phyloP scores from a whole-genome alignment of 768 basidiomycete species.

The Russula compacta region DNA sequence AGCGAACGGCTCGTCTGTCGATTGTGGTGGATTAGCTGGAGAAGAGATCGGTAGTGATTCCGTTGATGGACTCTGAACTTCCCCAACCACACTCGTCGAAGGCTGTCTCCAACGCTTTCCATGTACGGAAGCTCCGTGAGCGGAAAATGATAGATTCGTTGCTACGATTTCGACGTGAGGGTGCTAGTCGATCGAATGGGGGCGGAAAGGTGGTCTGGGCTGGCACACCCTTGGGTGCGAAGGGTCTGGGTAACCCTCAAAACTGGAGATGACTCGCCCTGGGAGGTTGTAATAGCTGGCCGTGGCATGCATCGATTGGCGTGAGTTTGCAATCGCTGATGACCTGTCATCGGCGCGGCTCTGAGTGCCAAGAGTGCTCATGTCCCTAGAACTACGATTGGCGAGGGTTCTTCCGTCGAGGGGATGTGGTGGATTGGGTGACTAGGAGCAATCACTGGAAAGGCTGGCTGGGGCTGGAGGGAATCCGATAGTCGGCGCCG shows the following conservation, averaged over 20 bases:
- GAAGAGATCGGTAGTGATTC: background rate
- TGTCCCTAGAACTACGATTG: background rate
- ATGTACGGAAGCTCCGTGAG: background rate
- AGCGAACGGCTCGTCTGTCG: background rate
- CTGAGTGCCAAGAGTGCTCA: background rate
- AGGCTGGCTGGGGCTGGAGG: background rate
- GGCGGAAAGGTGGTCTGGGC: background rate
- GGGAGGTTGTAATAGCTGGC: background rate
- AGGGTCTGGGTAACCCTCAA: background rate
- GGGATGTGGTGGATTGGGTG: background rate
- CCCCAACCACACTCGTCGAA: background rate
- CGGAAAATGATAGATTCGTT: background rate
- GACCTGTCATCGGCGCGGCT: slow-evolving; percentile 9
- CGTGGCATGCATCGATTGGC: background rate
- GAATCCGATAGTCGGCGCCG: background rate
- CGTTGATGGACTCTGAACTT: background rate
- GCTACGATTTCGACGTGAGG: background rate
- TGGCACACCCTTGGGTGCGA: background rate
- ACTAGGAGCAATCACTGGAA: background rate
- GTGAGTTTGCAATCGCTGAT: background rate
- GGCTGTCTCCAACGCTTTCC: background rate
- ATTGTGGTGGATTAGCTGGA: background rate
- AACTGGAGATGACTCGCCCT: slow-evolving; percentile 3
- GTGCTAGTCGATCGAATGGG: background rate
- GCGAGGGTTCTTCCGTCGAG: background rate